phyloP scores from a whole-genome alignment of 2,329 filamentous ascomycete genomes.

The Monosporascus sp. region DNA sequence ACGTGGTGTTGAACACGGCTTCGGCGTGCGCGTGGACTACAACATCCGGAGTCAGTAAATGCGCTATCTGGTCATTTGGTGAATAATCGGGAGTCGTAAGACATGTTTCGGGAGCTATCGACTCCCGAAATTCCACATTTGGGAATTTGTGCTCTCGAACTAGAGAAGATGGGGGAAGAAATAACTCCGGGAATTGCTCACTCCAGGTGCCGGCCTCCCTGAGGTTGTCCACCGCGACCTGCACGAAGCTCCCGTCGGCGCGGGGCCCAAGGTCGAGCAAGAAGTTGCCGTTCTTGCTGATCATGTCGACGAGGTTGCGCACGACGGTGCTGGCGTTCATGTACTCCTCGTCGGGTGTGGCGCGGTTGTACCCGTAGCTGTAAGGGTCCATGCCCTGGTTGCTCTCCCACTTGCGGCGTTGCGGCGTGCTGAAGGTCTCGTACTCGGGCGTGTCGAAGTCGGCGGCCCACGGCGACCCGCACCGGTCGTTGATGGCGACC shows the following conservation, averaged over 20 bases:
- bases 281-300: constrained; percentile 38
- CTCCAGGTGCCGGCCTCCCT: constrained; percentile 49
- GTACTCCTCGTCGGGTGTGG: constrained; percentile 43
- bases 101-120: too few relatives aligned
- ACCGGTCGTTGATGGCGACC: constrained; percentile 52
- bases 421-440: constrained; percentile 41
- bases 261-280: constrained; percentile 51
- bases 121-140: too few relatives aligned
- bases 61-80: too few relatives aligned
- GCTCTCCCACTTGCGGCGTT: constrained; percentile 54
- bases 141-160: too few relatives aligned
- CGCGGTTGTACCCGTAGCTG: constrained; percentile 54
- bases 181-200: too few relatives aligned
- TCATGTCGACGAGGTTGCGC: constrained; percentile 28
- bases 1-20: constrained; percentile 53
- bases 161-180: too few relatives aligned
- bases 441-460: constrained; percentile 60
- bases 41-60: too few relatives aligned
- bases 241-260: constrained; percentile 49
- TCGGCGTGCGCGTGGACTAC: constrained; percentile 46
- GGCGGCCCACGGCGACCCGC: constrained; percentile 44
- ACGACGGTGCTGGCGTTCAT: constrained; percentile 48
- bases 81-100: too few relatives aligned
- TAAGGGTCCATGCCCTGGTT: constrained; percentile 57
- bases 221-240: constrained; percentile 42